These are phyloP conservation scores for Podospora pseudocomata DNA, from an alignment of 495 filamentous ascomycete species.

Conservation along the genomic window DNA sequence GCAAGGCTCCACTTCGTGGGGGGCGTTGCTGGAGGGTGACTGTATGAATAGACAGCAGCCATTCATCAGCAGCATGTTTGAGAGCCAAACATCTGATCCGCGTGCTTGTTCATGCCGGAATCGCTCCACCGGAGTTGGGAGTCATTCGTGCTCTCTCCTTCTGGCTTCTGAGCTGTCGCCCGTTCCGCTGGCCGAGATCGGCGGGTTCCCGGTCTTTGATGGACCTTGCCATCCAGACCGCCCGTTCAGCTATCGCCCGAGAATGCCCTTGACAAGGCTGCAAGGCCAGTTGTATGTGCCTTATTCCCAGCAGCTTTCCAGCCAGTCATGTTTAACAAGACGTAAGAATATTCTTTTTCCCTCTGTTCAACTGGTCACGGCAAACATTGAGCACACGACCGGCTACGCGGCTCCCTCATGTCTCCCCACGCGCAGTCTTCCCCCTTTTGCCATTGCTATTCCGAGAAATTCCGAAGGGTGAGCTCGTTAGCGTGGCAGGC, in stretches of 20 bases:
- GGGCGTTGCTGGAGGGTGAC: constrained; percentile 3
- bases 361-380: background rate
- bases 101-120: background rate
- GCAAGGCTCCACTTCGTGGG: constrained; percentile 5
- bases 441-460: constrained; percentile 12
- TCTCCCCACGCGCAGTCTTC: background rate
- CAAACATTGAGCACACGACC: background rate
- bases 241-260: constrained; percentile 1
- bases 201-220: constrained; percentile 1
- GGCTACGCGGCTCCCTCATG: constrained; percentile 7
- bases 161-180: background rate
- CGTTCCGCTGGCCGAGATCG: constrained; percentile 6
- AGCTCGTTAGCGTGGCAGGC: constrained; percentile 19
- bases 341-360: background rate
- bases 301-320: background rate
- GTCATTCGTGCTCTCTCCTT: background rate
- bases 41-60: constrained; percentile 5
- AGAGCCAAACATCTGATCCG: constrained; percentile 5
- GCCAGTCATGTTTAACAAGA: background rate
- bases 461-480: constrained; percentile 28
- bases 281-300: background rate
- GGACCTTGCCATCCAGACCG: background rate
- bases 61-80: background rate
- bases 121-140: constrained; percentile 2
- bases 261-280: background rate